These are phyloP conservation scores for Leucosporidium creatinivorum DNA, from an alignment of 768 basidiomycete species.

Conservation along the genomic window DNA sequence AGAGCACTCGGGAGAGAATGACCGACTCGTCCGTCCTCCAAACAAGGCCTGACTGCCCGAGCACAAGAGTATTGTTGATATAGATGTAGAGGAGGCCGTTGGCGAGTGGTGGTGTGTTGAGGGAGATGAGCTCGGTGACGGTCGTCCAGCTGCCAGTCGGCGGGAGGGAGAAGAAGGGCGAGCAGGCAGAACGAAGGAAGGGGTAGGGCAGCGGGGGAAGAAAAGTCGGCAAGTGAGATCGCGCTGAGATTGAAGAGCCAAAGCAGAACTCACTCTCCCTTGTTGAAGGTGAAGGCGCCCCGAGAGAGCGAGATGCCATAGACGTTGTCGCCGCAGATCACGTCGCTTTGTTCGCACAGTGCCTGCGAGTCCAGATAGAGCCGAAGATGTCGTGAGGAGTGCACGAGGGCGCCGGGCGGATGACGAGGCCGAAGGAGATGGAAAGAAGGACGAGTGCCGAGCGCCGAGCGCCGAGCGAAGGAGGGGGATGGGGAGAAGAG, in stretches of 20 bases:
- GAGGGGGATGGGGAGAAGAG: neutral
- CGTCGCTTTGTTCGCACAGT: constrained; percentile 12
- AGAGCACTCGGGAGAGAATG: constrained; percentile 17
- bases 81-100: constrained; percentile 28
- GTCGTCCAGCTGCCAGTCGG: constrained; percentile 21
- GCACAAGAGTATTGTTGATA: constrained; percentile 11
- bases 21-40: constrained; percentile 9
- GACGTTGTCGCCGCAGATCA: constrained; percentile 39
- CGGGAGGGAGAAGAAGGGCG: too few species aligned
- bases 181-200: too few species aligned
- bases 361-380: too few species aligned
- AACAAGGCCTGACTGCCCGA: constrained; percentile 10
- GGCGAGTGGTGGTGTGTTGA: constrained; percentile 19
- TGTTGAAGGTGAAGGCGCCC: constrained; percentile 39
- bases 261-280: constrained; percentile 29
- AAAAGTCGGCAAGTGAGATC: too few species aligned
- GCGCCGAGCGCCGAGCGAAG: neutral
- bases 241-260: neutral
- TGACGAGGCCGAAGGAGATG: too few species aligned
- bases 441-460: neutral
- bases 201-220: neutral
- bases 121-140: constrained; percentile 24
- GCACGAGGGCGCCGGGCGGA: too few species aligned
- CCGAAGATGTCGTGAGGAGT: too few species aligned
- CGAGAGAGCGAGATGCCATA: constrained; percentile 42